phyloP scores from a whole-genome alignment of 352 stramenopile genomes.

The Phytopythium vexans region DNA sequence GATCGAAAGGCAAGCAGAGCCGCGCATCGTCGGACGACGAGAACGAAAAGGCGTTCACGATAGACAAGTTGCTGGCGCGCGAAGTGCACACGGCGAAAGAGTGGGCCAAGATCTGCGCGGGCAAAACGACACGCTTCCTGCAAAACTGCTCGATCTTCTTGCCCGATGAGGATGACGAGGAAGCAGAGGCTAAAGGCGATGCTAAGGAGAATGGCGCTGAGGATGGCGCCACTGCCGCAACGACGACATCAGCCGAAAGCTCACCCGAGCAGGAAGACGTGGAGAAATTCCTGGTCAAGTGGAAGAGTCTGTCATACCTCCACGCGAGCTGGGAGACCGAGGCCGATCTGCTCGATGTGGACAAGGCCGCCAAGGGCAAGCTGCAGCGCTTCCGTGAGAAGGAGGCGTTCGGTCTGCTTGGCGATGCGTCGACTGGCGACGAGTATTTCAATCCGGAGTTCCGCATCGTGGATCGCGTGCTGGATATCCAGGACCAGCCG shows the following conservation, averaged over 20 bases:
- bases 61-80: slow-evolving; percentile 79
- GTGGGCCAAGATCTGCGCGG: slow-evolving; percentile 70
- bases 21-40: slow-evolving; percentile 6
- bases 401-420: slow-evolving; percentile 43
- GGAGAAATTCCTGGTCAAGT: slow-evolving; percentile 90
- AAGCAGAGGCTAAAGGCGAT: background rate
- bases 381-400: slow-evolving; percentile 87
- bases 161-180: slow-evolving; percentile 41
- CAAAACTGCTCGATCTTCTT: slow-evolving; percentile 82
- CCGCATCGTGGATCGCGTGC: slow-evolving; percentile 84
- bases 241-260: background rate
- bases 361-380: slow-evolving; percentile 85
- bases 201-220: background rate
- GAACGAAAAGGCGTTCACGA: slow-evolving; percentile 39
- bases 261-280: slow-evolving; percentile 33
- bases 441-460: slow-evolving; percentile 92
- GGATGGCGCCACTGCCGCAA: background rate
- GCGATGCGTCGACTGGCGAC: slow-evolving; percentile 59
- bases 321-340: slow-evolving; percentile 91
- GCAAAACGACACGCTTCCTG: slow-evolving; percentile 76
- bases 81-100: slow-evolving; percentile 79
- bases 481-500: slow-evolving; percentile 79
- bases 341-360: slow-evolving; percentile 72
- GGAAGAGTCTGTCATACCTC: slow-evolving; percentile 87
- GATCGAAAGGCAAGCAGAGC: slow-evolving; percentile 21